A percentile compares a stretch with the other conserved stretches of the same genome.
Conservation (phyloP, 805 yeast genomes). For the Kodamaea kakaduensis region DNA sequence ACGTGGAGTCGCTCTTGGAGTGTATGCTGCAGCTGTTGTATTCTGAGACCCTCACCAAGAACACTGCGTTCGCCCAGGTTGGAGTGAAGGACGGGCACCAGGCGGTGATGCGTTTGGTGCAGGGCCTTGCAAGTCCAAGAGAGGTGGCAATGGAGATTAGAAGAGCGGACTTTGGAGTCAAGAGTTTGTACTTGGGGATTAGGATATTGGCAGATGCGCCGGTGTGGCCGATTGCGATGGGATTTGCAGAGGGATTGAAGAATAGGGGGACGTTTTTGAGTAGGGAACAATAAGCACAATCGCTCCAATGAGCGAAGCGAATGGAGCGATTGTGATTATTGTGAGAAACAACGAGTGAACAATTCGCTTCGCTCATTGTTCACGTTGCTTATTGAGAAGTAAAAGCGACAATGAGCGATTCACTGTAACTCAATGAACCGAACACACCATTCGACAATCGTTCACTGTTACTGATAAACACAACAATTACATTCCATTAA, state of each 20-base stretch:
- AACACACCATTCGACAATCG: too few relatives aligned
- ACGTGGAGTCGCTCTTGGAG: slow-evolving; percentile 55
- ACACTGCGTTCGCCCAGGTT: slow-evolving; percentile 49
- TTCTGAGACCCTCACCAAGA: slow-evolving; percentile 56
- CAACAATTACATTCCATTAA: too few relatives aligned
- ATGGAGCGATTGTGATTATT: too few relatives aligned
- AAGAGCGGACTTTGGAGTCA: slow-evolving; percentile 47
- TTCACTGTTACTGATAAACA: too few relatives aligned
- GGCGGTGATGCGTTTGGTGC: slow-evolving; percentile 10
- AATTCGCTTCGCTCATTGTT: too few relatives aligned
- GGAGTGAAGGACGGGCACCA: slow-evolving; percentile 10
- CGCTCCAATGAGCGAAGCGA: too few relatives aligned
- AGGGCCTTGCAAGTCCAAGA: slow-evolving; percentile 27
- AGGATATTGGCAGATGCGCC: slow-evolving; percentile 80
- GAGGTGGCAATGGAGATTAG: slow-evolving; percentile 45
- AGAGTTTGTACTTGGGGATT: slow-evolving; percentile 66
- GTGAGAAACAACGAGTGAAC: too few relatives aligned
- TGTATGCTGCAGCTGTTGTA: slow-evolving; percentile 48
- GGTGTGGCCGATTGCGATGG: slow-evolving; percentile 77
- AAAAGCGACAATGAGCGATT: too few relatives aligned
- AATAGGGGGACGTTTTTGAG: slow-evolving; percentile 34
- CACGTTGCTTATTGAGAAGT: too few relatives aligned
- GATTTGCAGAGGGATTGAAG: slow-evolving; percentile 76
- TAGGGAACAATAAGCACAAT: background rate
- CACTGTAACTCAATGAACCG: too few relatives aligned